These are phyloP conservation scores for Asterochloris erici DNA, from an alignment of 139 green algal genomes.

Conservation along the genomic window DNA sequence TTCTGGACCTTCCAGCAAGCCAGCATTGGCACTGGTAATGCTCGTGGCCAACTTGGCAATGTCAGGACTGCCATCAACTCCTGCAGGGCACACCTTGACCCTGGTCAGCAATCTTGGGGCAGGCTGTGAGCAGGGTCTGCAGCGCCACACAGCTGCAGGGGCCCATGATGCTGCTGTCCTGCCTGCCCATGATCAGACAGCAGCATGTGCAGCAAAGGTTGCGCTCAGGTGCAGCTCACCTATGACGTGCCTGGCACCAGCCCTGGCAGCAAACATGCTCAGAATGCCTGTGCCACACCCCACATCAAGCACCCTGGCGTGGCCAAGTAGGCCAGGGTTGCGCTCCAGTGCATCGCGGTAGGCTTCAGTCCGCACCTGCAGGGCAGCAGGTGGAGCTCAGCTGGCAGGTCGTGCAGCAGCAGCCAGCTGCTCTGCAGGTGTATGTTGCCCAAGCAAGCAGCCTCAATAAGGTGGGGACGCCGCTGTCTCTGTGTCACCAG, in stretches of 20 bases:
- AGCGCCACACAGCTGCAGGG: neutral
- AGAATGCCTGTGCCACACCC: slow-evolving; percentile 94
- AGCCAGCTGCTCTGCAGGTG: neutral
- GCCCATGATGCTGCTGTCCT: neutral
- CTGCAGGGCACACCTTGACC: slow-evolving; percentile 8
- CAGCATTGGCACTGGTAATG: slow-evolving; percentile 43
- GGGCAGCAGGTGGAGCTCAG: no score
- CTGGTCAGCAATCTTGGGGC: neutral
- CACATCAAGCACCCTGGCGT: slow-evolving; percentile 82
- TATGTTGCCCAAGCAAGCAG: neutral
- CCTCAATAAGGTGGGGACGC: neutral
- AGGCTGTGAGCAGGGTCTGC: neutral
- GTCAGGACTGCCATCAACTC: slow-evolving; percentile 41
- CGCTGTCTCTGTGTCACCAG: neutral
- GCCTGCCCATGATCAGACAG: neutral
- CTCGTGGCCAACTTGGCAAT: slow-evolving; percentile 62
- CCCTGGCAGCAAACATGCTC: slow-evolving; percentile 87
- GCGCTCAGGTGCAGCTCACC: slow-evolving; percentile 17
- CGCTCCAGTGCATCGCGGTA: slow-evolving; percentile 76
- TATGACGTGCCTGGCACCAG: slow-evolving; percentile 70
- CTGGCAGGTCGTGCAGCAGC: neutral
- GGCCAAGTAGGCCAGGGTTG: slow-evolving; percentile 73
- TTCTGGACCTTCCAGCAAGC: slow-evolving; percentile 25
- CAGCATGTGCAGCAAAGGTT: neutral
- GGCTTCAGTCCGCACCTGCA: slow-evolving; percentile 70